Evolutionary conservation across 441 rosid genomes (phyloP), one percentile per base, ranked within the genome.

Genomic region (Euphorbia corollata): DNA sequence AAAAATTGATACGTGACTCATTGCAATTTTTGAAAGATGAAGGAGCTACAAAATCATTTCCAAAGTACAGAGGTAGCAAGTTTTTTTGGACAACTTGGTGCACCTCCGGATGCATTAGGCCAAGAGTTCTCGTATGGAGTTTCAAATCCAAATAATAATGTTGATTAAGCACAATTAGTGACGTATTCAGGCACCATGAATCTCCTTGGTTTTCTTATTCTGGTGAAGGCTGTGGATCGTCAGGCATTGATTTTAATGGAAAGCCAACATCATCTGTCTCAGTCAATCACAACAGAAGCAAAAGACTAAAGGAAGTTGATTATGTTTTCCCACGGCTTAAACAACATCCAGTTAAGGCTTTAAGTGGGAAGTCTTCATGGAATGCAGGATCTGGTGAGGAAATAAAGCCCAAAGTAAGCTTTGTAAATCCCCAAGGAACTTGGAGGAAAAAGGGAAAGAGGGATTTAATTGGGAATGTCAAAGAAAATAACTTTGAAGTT

Each of bases 101-200:
- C n/a, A n/a, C n/a, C n/a, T n/a, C n/a, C n/a, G n/a, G n/a, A n/a
- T n/a, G n/a, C n/a, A n/a, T n/a, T n/a, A n/a, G n/a, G n/a, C n/a
- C n/a, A n/a, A n/a, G n/a, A n/a, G n/a, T 18, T 41, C 2, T 32
- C 6, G 36, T 5, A 1, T 63, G 24, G 19, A n/a, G 50, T 61
- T 27, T 11, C 1, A 47, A 15, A n/a, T 41, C 34, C 22, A 24
- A 23, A 38, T 34, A 32, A 22, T n/a, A 9, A 13, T 56, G 32
- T 30, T 56, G 20, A 57, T 6, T 47, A 48, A 68, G 58, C 32
- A 57, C 13, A 38, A 58, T 43, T 16, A 22, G 65, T 53, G 51
- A 54, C 50, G 55, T 51, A 73, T 75, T 77, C 76, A 85, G 89
- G 81, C 80, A 79, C 71, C 92, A 85, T 68, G 84, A 81, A 47